Evolutionary conservation across 345 rosid genomes (phyloP), one percentile per base, ranked within the genome.

Genomic region (Leavenworthia alabamica): DNA sequence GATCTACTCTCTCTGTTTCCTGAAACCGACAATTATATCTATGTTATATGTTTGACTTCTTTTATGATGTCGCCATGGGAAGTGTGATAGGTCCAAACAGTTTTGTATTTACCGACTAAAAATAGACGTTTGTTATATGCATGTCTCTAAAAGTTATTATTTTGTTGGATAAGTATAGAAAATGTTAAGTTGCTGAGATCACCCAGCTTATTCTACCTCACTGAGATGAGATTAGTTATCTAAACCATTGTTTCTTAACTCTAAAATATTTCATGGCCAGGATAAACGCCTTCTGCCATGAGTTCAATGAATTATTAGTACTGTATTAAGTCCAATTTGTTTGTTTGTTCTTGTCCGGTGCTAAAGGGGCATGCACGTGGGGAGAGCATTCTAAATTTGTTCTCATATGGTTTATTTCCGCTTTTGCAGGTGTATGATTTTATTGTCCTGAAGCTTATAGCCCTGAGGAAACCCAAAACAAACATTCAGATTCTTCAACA

Each of bases 401-500:
- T 42, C 53, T 64, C 11, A 10, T 49, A 36, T 6, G n/a, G n/a
- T 58, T 49, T 44, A 12, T 67, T 47, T 20, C 8, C 32, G 53
- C 70, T 74, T 74, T 55, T 72, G 36, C 74, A 93, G 99, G 92
- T 87, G 47, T 93, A 87, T 84, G 99, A 93, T 54, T 93, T 93
- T 79, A 83, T 89, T 59, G 92, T 89, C 71, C 99, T 89, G 81
- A 93, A 93, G 82, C 99, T 93, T 49, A 74, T 87, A 69, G 96
- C 97, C 13, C 67, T 93, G 71, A 89, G 99, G 73, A 93, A 93
- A 78, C 99, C 99, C 40, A 93, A 93, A 84, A 93, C 99, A 60
- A 93, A 93, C 72, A 89, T 93, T 66, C 99, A 93, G 76, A 89
- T 93, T 70, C 93, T 93, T 79, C 99, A 93, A 68, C 99, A 89